phyloP scores from a whole-genome alignment of 179 eudicot genomes.

The Vitellaria paradoxa region DNA sequence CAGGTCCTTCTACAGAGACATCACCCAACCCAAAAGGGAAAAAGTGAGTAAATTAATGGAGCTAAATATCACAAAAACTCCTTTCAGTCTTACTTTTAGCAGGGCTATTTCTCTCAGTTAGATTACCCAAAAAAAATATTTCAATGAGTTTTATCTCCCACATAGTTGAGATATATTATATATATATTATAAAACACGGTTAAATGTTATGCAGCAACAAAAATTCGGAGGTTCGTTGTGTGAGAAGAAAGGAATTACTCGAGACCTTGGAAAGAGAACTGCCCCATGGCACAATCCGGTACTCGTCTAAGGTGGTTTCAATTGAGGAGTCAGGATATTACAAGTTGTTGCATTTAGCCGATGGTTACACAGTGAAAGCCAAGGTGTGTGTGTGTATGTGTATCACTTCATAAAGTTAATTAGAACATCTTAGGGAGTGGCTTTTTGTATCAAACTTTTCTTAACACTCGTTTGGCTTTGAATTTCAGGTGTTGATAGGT shows the following conservation, averaged over 20 bases:
- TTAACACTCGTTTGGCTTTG: neutral
- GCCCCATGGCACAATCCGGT: slow-evolving; percentile 41
- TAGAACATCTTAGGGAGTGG: neutral
- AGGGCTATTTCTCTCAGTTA: no score
- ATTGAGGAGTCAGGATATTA: slow-evolving; percentile 31
- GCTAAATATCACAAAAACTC: no score
- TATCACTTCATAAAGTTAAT: neutral
- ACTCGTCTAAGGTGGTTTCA: slow-evolving; percentile 40
- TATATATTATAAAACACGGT: no score
- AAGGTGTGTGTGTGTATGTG: slow-evolving; percentile 28
- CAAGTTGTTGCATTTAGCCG: slow-evolving; percentile 44
- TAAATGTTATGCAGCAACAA: slow-evolving; percentile 17
- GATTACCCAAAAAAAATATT: no score
- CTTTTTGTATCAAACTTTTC: neutral
- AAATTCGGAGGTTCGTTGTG: slow-evolving; percentile 35
- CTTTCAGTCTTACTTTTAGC: no score
- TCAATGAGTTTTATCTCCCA: no score
- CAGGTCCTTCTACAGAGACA: no score
- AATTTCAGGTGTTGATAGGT: slow-evolving; percentile 37
- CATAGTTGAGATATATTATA: no score
- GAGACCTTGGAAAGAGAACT: slow-evolving; percentile 36
- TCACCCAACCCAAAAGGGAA: no score
- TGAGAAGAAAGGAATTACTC: slow-evolving; percentile 39
- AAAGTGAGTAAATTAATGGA: slow-evolving; percentile 2
- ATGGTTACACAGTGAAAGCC: slow-evolving; percentile 37